These are phyloP conservation scores for Coemansia sp. DNA, from an alignment of 192 early-diverging fungal genomes.

Conservation along the genomic window DNA sequence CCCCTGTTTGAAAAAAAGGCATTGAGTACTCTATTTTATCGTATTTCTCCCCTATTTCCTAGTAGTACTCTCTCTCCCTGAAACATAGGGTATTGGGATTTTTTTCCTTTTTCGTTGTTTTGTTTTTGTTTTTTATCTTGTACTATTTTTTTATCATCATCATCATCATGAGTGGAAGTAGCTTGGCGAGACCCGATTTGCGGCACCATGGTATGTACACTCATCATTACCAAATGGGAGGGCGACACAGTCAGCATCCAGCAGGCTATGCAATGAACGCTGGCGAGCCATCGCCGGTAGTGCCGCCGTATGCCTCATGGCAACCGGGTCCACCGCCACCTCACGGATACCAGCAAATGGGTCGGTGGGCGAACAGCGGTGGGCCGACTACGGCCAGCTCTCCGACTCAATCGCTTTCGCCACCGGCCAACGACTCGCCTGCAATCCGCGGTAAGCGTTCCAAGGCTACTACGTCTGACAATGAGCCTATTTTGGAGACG, in stretches of 20 bases:
- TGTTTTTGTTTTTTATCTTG: conserved; percentile 6
- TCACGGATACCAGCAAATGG: neutral
- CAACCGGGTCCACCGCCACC: neutral
- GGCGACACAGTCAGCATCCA: conserved; percentile 3
- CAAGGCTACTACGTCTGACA: neutral
- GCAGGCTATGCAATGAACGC: neutral
- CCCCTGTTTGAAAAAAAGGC: conserved; percentile 9
- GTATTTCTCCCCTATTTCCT: neutral
- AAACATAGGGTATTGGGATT: neutral
- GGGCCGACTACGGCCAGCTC: neutral
- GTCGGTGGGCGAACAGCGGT: neutral
- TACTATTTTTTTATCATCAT: neutral
- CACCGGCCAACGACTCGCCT: neutral
- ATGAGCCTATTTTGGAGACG: neutral
- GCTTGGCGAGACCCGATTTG: conserved; percentile 4
- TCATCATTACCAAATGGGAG: conserved; percentile 4
- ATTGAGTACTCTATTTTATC: conserved; percentile 3
- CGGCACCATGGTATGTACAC: conserved; percentile 6
- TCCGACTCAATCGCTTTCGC: neutral
- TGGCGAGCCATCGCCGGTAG: conserved; percentile 2
- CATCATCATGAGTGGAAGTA: conserved; percentile 1
- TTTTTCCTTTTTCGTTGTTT: neutral
- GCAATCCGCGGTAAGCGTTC: neutral
- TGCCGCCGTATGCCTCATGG: neutral
- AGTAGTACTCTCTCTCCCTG: neutral